A percentile compares a stretch with the other conserved stretches of the same genome.
phyloP scores from a whole-genome alignment of 2,329 filamentous ascomycete genomes.

The Tolypocladium pustulatum region DNA sequence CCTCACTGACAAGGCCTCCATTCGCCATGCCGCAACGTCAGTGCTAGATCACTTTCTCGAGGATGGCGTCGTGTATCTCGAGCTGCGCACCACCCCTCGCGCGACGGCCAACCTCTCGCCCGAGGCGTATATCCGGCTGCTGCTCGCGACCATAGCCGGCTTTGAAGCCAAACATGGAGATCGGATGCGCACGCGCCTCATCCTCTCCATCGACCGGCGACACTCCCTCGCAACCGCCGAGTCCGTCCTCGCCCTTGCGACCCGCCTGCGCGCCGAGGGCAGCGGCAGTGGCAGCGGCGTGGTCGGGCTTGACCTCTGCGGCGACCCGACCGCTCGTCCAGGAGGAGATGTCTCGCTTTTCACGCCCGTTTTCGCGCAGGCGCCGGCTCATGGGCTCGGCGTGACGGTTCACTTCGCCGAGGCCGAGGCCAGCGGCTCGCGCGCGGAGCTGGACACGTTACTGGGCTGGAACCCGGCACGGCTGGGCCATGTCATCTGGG shows the following conservation, averaged over 20 bases:
- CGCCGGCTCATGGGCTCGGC: conserved; percentile 42
- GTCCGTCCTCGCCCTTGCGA: conserved; percentile 54
- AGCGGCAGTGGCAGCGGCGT: conserved; percentile 38
- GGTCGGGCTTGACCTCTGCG: conserved; percentile 70
- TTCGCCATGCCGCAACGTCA: conserved; percentile 51
- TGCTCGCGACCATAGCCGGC: conserved; percentile 52
- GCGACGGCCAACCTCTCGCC: conserved; percentile 48
- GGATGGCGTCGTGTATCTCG: conserved; percentile 68
- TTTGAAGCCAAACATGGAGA: conserved; percentile 30
- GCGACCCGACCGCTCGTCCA: conserved; percentile 47
- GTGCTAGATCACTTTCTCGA: conserved; percentile 56
- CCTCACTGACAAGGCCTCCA: conserved; percentile 49
- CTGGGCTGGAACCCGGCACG: conserved; percentile 57
- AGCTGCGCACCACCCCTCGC: conserved; percentile 72
- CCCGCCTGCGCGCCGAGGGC: conserved; percentile 28
- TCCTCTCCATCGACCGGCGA: conserved; percentile 66
- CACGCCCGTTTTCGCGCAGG: conserved; percentile 45
- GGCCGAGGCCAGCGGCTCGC: conserved; percentile 42
- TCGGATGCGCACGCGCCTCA: conserved; percentile 50
- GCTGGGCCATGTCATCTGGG: conserved; percentile 71
- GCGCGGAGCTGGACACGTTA: conserved; percentile 51
- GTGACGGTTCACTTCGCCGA: conserved; percentile 76
- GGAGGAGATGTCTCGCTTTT: conserved; percentile 52
- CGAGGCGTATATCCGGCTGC: conserved; percentile 51
- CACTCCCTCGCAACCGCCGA: conserved; percentile 46